A percentile compares a stretch with the other conserved stretches of the same genome.
Conservation (phyloP, 176 grass and related monocot species). For the Carex scoparia region DNA sequence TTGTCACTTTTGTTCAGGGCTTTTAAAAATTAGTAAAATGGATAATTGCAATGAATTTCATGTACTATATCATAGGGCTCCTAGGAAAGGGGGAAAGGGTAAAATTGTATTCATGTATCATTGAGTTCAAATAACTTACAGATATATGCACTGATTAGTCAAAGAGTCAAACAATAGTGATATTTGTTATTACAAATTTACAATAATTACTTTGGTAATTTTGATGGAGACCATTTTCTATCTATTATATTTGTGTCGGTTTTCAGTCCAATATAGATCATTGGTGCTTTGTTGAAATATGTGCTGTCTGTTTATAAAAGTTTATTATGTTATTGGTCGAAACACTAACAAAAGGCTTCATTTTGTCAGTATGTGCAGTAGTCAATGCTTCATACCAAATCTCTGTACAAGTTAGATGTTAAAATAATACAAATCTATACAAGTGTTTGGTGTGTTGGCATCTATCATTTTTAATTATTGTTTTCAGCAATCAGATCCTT, state of each 20-base stretch:
- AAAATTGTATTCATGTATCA: background rate
- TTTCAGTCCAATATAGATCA: conserved; percentile 17
- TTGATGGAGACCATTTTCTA: background rate
- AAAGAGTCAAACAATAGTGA: background rate
- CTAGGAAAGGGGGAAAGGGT: background rate
- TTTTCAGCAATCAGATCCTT: conserved; percentile 8
- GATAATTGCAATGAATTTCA: background rate
- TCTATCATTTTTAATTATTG: background rate
- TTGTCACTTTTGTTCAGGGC: background rate
- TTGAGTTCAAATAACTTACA: background rate
- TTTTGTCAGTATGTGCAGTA: conserved; percentile 22
- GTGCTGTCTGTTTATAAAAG: conserved; percentile 15
- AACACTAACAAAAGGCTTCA: conserved; percentile 16
- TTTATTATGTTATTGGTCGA: conserved; percentile 1
- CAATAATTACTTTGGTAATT: background rate
- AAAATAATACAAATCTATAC: background rate
- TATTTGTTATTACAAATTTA: background rate
- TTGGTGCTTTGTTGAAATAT: conserved; percentile 16
- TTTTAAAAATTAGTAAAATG: background rate
- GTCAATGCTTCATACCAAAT: conserved; percentile 25
- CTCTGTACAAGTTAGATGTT: background rate
- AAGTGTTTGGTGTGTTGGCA: conserved; percentile 13
- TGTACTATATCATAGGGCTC: background rate
- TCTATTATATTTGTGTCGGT: conserved; percentile 12
- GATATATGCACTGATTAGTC: background rate